Percentiles rank a stretch among this genome's conserved stretches.
These are phyloP conservation scores for Crassisporium funariophilum DNA, from an alignment of 768 basidiomycete species.

Conservation along the genomic window DNA sequence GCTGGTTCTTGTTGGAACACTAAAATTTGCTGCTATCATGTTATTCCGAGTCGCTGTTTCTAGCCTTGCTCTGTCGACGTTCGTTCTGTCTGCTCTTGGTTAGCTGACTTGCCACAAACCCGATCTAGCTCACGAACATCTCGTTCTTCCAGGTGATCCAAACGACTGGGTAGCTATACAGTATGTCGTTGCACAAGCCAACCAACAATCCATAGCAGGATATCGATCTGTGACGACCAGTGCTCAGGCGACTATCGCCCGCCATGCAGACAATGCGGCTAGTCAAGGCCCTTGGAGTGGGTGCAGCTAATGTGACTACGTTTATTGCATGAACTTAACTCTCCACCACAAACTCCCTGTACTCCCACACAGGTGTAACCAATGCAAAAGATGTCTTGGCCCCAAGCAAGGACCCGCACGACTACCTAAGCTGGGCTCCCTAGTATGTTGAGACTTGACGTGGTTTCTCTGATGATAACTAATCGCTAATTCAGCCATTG, in stretches of 20 bases:
- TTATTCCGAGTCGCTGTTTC: too few relatives aligned
- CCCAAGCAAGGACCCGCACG: conserved; percentile 37
- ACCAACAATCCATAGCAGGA: conserved; percentile 14
- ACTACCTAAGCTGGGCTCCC: conserved; percentile 61
- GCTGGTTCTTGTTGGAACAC: too few relatives aligned
- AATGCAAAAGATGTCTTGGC: conserved; percentile 25
- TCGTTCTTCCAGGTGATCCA: conserved; percentile 36
- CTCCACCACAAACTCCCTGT: too few relatives aligned
- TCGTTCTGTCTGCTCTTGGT: too few relatives aligned
- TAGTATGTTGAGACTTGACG: too few relatives aligned
- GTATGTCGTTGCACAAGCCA: conserved; percentile 38
- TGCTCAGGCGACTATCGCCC: conserved; percentile 37
- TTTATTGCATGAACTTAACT: too few relatives aligned
- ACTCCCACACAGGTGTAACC: conserved; percentile 31
- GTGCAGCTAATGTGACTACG: too few relatives aligned
- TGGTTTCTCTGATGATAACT: not conserved
- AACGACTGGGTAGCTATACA: conserved; percentile 53
- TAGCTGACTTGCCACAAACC: too few relatives aligned
- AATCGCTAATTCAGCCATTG: conserved; percentile 41
- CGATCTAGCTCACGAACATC: too few relatives aligned
- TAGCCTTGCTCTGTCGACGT: too few relatives aligned
- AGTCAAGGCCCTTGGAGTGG: conserved; percentile 32
- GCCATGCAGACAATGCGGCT: conserved; percentile 37
- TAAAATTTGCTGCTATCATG: too few relatives aligned
- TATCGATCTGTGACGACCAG: conserved; percentile 24